Conservation (phyloP, 2,329 filamentous ascomycete genomes). For the Rachicladosporium sp. region DNA sequence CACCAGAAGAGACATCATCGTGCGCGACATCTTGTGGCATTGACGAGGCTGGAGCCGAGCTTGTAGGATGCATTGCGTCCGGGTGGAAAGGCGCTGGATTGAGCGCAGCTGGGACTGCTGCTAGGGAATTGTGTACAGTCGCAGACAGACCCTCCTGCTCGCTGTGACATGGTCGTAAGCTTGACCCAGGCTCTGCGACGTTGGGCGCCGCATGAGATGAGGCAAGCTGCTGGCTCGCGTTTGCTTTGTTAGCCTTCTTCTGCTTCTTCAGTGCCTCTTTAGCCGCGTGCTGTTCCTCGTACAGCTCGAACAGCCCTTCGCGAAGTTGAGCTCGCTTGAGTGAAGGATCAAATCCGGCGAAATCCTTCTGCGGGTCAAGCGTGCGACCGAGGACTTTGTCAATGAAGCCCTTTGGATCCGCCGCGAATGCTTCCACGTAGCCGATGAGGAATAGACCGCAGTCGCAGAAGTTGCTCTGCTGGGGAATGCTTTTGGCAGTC, state of each 20-base stretch:
- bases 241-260: constrained; percentile 6
- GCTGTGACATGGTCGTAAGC: too few relatives aligned
- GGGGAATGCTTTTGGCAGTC: constrained; percentile 63
- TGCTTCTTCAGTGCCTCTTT: constrained; percentile 27
- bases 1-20: too few relatives aligned
- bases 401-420: constrained; percentile 59
- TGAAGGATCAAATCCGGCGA: constrained; percentile 42
- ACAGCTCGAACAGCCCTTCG: constrained; percentile 50
- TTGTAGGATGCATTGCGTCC: too few relatives aligned
- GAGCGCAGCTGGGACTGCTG: too few relatives aligned
- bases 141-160: too few relatives aligned
- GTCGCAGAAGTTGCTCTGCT: constrained; percentile 74
- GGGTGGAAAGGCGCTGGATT: too few relatives aligned
- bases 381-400: constrained; percentile 52
- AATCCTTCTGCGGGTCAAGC: constrained; percentile 44
- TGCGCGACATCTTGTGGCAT: too few relatives aligned
- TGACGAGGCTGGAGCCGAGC: too few relatives aligned
- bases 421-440: constrained; percentile 72
- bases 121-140: too few relatives aligned
- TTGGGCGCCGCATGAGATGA: too few relatives aligned
- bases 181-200: too few relatives aligned
- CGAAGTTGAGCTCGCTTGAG: constrained; percentile 55
- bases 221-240: background rate
- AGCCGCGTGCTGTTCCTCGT: constrained; percentile 42
- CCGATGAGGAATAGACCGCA: constrained; percentile 79